Base-by-base conservation (phyloP, 208 protist genomes). In the Acanthamoeba lenticulata region DNA sequence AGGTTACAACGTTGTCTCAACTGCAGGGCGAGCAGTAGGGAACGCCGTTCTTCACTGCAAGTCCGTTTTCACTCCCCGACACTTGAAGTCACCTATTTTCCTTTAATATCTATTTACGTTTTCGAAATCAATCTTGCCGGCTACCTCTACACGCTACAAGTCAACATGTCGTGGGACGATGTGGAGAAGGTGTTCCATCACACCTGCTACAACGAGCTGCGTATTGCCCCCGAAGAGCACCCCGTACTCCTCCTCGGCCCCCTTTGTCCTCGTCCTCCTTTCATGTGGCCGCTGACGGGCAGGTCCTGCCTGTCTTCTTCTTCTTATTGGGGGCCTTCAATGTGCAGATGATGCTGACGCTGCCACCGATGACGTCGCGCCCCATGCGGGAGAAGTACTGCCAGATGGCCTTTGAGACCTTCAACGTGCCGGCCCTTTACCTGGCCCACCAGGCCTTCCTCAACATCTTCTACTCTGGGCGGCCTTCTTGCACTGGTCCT, bases 121-220 rank as follows among this genome's bases (percentile, higher is more conserved):
- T 9, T 5, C 27, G 27, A 27, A 5, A 27, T 5, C 27, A 27
- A 69, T 27, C 15, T 60, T 27, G 60, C 13, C 27, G 21, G 19
- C 29, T 29, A 9, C 13, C 29, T 29, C 60, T 9, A 21, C 27
- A 69, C 5, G 5, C 5, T 5, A 4, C 5, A 69, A 69, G 60
- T 29, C 29, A 69, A 77, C 13, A 77, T 77, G 65, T 24, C 29
- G 0, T 77, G 65, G 74, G 74, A 85, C 74, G 44, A 45, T 15
- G 74, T 85, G 36, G 74, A 85, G 27, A 85, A 85, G 74, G 34
- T 85, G 24, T 55, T 85, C 6, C 74, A 85, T n/a, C 42, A 45
- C 6, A 21, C 74, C 6, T 57, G 4, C 74, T 85, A 85, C 74
- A 55, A 85, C 74, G 74, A 85, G 34, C 40, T 85, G 42, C 74